A percentile compares a stretch with the other conserved stretches of the same genome.
Evolutionary conservation across 2,329 filamentous ascomycete species (phyloP).

Genomic region (Knufia fluminis): DNA sequence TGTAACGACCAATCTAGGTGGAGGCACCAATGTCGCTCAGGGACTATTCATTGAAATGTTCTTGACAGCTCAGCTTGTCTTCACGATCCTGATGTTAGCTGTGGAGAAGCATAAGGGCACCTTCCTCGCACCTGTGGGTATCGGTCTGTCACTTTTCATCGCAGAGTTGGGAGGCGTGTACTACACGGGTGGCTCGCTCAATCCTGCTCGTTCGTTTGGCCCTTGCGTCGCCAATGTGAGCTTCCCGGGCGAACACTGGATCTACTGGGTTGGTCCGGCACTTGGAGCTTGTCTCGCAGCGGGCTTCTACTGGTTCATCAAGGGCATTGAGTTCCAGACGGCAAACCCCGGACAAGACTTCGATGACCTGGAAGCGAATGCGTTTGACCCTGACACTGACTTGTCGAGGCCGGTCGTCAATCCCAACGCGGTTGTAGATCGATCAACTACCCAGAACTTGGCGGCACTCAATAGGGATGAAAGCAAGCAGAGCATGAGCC

Average conservation of each 20-base stretch:
- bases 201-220: conserved; percentile 41
- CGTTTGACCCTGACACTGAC: conserved; percentile 20
- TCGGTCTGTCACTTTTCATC: conserved; percentile 62
- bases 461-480: conserved; percentile 6
- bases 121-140: conserved; percentile 60
- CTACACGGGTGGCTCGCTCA: conserved; percentile 41
- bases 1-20: conserved; percentile 48
- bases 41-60: conserved; percentile 61
- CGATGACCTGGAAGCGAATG: conserved; percentile 22
- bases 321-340: conserved; percentile 35
- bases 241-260: conserved; percentile 38
- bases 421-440: conserved; percentile 17
- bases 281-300: conserved; percentile 40
- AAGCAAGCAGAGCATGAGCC: background rate
- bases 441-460: conserved; percentile 8
- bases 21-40: conserved; percentile 43
- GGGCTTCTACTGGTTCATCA: conserved; percentile 42
- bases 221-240: conserved; percentile 37
- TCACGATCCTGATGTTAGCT: conserved; percentile 60
- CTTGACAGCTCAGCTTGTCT: conserved; percentile 53
- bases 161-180: conserved; percentile 43
- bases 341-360: conserved; percentile 47
- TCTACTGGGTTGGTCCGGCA: conserved; percentile 42
- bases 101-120: conserved; percentile 66
- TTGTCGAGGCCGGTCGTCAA: conserved; percentile 19